Base-by-base conservation (phyloP, 148 eudicot genomes). In the Persicaria tinctoria region DNA sequence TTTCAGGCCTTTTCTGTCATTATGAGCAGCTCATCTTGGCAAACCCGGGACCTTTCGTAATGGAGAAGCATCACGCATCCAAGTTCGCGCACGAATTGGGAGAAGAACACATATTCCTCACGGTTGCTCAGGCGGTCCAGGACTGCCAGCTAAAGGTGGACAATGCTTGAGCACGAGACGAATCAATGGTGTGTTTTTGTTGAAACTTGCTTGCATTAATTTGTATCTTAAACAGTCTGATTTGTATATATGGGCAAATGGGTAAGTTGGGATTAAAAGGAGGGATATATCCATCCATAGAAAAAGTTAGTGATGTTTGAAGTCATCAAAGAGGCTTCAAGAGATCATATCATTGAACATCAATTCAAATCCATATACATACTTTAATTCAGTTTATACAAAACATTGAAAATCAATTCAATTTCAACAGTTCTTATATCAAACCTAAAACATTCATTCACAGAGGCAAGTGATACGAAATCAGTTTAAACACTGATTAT, bases 11-110 rank as follows among this genome's bases (percentile, higher is more conserved):
- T 72, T 45, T 18, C 38, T 72, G 1, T 72, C 17, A 16, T 14
- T 6, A 18, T 46, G n/a, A 46, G 41, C 84, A 94, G 98, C 86
- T 94, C 8, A 83, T 79, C 54, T 79, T 94, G 38, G 93, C 97
- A 3, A 94, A 94, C 71, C 98, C 98, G 3, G 98, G 98, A 17
- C 90, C 82, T 38, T 81, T 78, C 46, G 98, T 94, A 76, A 75
- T 89, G 38, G 90, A 89, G 84, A 94, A 94, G 87, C 82, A 91
- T 46, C 89, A 91, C 41, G 87, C 91, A 16, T 89, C 98, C 2
- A 51, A 77, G 10, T 87, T 91, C 51, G 68, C 86, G 8, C 73
- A 75, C 69, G 7, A 76, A 55, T 79, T 94, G 27, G 97, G 93
- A 3, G 88, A 88, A 75, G 86, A 88, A 55, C 86, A 87, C 77